phyloP scores from a whole-genome alignment of 2,329 filamentous ascomycete genomes.

The Trichoderma asperellum region DNA sequence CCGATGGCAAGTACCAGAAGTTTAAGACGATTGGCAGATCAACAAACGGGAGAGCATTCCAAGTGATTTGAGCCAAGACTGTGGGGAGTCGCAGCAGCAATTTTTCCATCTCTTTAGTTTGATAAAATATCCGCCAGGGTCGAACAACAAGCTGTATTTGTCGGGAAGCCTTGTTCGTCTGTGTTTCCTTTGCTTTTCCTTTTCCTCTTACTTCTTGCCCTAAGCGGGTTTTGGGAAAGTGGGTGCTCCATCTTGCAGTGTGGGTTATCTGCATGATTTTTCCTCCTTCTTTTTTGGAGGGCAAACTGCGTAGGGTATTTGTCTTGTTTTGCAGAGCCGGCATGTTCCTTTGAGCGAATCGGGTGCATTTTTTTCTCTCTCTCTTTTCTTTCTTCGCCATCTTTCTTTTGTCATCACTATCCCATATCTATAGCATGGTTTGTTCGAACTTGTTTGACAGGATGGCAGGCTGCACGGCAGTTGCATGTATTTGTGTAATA shows the following conservation, averaged over 20 bases:
- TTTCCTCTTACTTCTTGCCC: not conserved
- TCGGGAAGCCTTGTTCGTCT: not conserved
- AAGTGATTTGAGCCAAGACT: conserved; percentile 22
- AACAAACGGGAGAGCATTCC: conserved; percentile 40
- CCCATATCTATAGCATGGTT: conserved; percentile 12
- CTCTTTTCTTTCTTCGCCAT: not conserved
- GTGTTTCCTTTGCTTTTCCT: not conserved
- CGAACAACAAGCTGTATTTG: conserved; percentile 2
- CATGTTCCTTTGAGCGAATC: conserved; percentile 21
- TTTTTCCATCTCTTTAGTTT: not conserved
- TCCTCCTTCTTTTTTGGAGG: not conserved
- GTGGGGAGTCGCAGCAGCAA: not conserved
- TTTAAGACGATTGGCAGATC: conserved; percentile 59
- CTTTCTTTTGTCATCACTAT: not conserved
- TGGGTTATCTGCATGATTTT: conserved; percentile 12
- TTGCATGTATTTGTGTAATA: conserved; percentile 10
- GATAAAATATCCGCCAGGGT: conserved; percentile 5
- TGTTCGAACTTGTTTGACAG: conserved; percentile 1
- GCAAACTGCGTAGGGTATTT: not conserved
- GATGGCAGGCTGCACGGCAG: conserved; percentile 21
- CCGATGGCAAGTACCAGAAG: conserved; percentile 53
- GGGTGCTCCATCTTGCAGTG: conserved; percentile 21
- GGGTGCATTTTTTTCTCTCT: not conserved
- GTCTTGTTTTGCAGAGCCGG: conserved; percentile 20
- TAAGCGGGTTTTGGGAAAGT: not conserved